phyloP scores from a whole-genome alignment of 768 basidiomycete species.

The Podaxis sp. region DNA sequence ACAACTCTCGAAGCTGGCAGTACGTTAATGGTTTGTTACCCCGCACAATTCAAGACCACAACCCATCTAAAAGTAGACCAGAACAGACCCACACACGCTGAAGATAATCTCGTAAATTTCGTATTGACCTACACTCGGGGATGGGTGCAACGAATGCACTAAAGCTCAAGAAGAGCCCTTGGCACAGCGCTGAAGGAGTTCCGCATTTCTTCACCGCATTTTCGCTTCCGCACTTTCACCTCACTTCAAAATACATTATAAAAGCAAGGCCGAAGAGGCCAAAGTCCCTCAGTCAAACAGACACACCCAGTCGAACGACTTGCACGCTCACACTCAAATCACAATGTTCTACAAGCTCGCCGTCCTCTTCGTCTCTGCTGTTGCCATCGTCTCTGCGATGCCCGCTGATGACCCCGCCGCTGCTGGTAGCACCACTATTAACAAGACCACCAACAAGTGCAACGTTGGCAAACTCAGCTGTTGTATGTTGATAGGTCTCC shows the following conservation, averaged over 20 bases:
- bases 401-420: not conserved
- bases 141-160: too few relatives aligned
- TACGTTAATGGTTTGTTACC: too few relatives aligned
- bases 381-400: not conserved
- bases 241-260: not conserved
- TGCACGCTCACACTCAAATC: not conserved
- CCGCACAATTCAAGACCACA: too few relatives aligned
- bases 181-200: not conserved
- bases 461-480: not conserved
- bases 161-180: too few relatives aligned
- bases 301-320: not conserved
- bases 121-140: too few relatives aligned
- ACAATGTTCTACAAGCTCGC: not conserved
- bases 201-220: not conserved
- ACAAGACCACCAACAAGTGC: not conserved
- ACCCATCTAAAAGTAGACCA: too few relatives aligned
- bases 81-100: too few relatives aligned
- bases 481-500: not conserved
- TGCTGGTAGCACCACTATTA: not conserved
- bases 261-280: not conserved
- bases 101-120: too few relatives aligned
- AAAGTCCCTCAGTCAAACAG: not conserved
- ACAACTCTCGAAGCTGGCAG: too few relatives aligned
- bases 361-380: not conserved
- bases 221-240: not conserved